These are phyloP conservation scores for Neurospora terricola DNA, from an alignment of 495 filamentous ascomycete genomes.

Conservation along the genomic window DNA sequence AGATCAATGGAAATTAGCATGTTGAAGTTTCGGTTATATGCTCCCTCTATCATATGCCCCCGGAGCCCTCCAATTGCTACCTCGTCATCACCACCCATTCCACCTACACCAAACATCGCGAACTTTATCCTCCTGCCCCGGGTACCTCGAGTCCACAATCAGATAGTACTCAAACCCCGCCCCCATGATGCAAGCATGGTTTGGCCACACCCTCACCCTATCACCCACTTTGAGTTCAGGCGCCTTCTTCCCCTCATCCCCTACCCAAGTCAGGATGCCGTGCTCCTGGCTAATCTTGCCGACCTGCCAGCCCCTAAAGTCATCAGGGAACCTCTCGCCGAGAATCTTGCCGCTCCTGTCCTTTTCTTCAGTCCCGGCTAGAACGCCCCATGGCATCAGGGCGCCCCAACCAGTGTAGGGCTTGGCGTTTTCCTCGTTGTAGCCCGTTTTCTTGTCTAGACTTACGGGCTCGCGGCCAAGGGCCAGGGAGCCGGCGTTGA, in stretches of 20 bases:
- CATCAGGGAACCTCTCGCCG: constrained; percentile 23
- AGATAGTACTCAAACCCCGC: constrained; percentile 66
- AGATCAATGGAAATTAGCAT: neutral
- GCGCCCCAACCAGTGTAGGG: constrained; percentile 65
- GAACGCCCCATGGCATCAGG: constrained; percentile 48
- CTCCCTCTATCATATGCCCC: neutral
- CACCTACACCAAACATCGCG: constrained; percentile 62
- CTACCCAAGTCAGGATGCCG: constrained; percentile 46
- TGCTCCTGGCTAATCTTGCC: constrained; percentile 57
- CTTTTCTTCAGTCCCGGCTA: constrained; percentile 12
- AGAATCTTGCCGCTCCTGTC: neutral
- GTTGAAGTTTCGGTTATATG: neutral
- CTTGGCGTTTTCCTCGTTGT: constrained; percentile 30
- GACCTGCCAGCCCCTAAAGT: constrained; percentile 48
- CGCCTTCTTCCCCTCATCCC: constrained; percentile 22
- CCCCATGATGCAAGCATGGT: constrained; percentile 76
- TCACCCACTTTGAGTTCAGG: constrained; percentile 47
- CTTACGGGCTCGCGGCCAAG: constrained; percentile 54
- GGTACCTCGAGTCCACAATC: constrained; percentile 55
- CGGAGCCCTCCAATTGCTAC: neutral
- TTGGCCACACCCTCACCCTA: constrained; percentile 67
- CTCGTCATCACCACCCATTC: constrained; percentile 42
- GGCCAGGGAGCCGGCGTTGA: constrained; percentile 61
- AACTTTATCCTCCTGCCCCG: constrained; percentile 43
- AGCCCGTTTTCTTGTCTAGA: constrained; percentile 32